phyloP scores from a whole-genome alignment of 345 rosid genomes.

The Linum lewisii region DNA sequence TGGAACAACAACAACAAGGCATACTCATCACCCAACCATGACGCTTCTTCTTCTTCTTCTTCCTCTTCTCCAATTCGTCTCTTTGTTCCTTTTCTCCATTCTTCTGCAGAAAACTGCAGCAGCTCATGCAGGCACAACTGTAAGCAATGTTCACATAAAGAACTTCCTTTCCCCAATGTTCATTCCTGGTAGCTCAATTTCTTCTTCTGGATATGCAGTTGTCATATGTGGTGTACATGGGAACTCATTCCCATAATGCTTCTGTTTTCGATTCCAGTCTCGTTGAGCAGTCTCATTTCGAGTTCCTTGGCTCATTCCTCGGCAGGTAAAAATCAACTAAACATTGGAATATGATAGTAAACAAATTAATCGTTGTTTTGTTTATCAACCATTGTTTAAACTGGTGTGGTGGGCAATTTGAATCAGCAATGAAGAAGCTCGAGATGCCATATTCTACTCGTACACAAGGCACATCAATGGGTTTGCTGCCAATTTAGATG shows the following conservation, averaged over 20 bases:
- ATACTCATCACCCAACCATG: neutral
- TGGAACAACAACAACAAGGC: too few species aligned
- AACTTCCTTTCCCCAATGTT: neutral
- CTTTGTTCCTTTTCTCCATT: neutral
- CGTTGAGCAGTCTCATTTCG: slow-evolving; percentile 16
- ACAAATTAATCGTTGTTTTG: too few species aligned
- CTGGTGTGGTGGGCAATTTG: neutral
- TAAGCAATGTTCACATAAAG: neutral
- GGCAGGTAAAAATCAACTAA: slow-evolving; percentile 29
- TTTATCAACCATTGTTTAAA: too few species aligned
- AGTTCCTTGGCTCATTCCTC: slow-evolving; percentile 26
- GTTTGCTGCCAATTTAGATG: slow-evolving; percentile 26
- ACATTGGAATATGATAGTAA: too few species aligned
- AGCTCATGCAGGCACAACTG: neutral
- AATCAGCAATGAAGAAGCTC: slow-evolving; percentile 13
- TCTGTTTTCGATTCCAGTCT: slow-evolving; percentile 1
- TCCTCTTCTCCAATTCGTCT: neutral
- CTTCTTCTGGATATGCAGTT: neutral
- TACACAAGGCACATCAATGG: slow-evolving; percentile 28
- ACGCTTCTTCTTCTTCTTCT: neutral
- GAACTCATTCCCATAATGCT: slow-evolving; percentile 14
- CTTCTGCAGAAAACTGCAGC: neutral
- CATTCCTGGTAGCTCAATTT: neutral
- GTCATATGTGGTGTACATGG: slow-evolving; percentile 18
- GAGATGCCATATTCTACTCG: slow-evolving; percentile 20